Conservation (phyloP, 1,139 yeast genomes). For the Suhomyces bribrorum region DNA sequence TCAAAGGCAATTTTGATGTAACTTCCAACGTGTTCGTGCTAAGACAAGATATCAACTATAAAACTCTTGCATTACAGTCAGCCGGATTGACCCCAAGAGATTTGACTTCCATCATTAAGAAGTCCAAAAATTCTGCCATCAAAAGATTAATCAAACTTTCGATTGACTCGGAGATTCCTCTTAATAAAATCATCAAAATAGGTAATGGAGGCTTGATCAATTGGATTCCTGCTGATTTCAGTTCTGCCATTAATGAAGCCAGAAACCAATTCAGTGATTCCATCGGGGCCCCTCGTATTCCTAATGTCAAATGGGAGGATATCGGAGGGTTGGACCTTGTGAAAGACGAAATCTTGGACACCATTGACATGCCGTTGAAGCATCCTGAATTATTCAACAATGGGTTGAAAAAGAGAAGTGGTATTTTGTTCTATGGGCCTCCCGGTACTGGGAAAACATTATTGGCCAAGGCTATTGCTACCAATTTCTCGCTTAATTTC, state of each 20-base stretch:
- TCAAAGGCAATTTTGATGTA: constrained; percentile 22
- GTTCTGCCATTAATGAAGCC: constrained; percentile 74
- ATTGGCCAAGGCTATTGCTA: constrained; percentile 94
- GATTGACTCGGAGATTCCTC: constrained; percentile 15
- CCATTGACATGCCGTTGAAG: constrained; percentile 92
- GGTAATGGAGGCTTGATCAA: constrained; percentile 57
- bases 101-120: constrained; percentile 66
- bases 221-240: constrained; percentile 66
- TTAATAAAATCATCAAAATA: constrained; percentile 32
- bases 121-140: constrained; percentile 60
- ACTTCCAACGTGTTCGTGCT: constrained; percentile 26
- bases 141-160: constrained; percentile 45
- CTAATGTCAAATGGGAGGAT: constrained; percentile 93
- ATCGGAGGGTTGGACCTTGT: constrained; percentile 90
- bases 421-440: constrained; percentile 93
- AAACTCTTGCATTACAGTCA: constrained; percentile 74
- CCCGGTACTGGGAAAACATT: constrained; percentile 98
- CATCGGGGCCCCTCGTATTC: constrained; percentile 95
- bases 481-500: constrained; percentile 88
- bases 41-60: constrained; percentile 58
- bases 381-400: constrained; percentile 86
- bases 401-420: constrained; percentile 91
- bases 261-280: constrained; percentile 88
- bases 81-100: constrained; percentile 94
- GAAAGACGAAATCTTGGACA: constrained; percentile 89